Conservation (phyloP, 1,284 basidiomycete genomes). For the Leccinum laetum region DNA sequence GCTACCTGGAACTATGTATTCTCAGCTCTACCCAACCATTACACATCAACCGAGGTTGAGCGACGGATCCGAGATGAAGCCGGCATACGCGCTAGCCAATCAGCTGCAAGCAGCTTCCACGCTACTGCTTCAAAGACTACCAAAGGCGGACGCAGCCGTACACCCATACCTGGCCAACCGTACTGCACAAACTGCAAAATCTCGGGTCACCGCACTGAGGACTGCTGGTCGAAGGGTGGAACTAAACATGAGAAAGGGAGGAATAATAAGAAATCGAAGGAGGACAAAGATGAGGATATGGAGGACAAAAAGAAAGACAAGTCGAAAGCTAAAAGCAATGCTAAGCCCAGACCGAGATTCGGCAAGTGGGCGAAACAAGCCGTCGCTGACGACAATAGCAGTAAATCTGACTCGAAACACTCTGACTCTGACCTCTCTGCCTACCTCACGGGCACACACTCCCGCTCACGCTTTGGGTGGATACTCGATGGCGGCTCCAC, state of each 20-base stretch:
- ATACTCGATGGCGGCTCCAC: constrained; percentile 10
- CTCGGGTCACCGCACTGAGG: not conserved
- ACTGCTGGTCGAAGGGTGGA: not conserved
- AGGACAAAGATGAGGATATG: not conserved
- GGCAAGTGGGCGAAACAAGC: not conserved
- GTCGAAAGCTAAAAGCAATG: not conserved
- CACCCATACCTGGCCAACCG: not conserved
- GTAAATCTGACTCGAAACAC: not conserved
- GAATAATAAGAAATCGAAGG: not conserved
- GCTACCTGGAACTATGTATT: constrained; percentile 8
- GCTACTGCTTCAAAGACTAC: not conserved
- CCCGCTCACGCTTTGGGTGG: constrained; percentile 4
- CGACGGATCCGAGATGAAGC: constrained; percentile 1
- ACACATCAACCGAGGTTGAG: constrained; percentile 4
- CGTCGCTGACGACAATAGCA: not conserved
- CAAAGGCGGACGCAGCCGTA: not conserved
- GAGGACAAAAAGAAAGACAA: not conserved
- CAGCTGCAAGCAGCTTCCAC: not conserved
- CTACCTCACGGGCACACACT: not conserved
- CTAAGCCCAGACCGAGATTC: not conserved
- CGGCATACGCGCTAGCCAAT: not conserved
- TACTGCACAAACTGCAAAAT: not conserved
- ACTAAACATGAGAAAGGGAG: not conserved
- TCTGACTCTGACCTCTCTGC: not conserved
- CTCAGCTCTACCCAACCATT: not conserved